Percentiles rank a stretch among this genome's conserved stretches.
Conservation (phyloP, 1,139 yeast species). For the Candida albicans region DNA sequence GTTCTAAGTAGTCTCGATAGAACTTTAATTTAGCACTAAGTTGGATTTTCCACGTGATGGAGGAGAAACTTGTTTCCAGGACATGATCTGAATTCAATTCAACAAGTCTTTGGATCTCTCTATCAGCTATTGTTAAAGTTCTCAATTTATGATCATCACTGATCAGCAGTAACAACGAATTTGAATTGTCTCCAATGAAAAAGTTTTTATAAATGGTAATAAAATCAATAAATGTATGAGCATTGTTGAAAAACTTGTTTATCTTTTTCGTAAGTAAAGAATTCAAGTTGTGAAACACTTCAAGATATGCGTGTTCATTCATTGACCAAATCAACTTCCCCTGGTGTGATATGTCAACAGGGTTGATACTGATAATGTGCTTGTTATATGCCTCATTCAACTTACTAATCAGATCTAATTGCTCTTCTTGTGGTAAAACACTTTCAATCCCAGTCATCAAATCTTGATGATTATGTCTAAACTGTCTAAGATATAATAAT, state of each 20-base stretch:
- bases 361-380: conserved; percentile 26
- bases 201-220: conserved; percentile 27
- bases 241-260: conserved; percentile 27
- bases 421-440: conserved; percentile 20
- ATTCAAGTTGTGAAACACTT: conserved; percentile 24
- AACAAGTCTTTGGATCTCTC: conserved; percentile 26
- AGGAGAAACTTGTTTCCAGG: background rate
- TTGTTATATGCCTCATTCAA: conserved; percentile 35
- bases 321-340: conserved; percentile 35
- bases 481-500: conserved; percentile 41
- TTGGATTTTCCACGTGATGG: conserved; percentile 24
- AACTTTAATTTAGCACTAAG: conserved; percentile 22
- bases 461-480: conserved; percentile 58
- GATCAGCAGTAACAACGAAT: conserved; percentile 25
- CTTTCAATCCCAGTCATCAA: conserved; percentile 42
- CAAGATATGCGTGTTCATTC: conserved; percentile 29
- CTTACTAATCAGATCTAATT: conserved; percentile 19
- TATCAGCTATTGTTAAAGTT: conserved; percentile 31
- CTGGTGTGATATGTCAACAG: conserved; percentile 35
- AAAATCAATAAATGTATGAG: conserved; percentile 32
- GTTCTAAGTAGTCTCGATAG: conserved; percentile 21
- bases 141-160: conserved; percentile 39
- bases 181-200: conserved; percentile 15
- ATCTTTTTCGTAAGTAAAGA: conserved; percentile 23
- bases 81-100: conserved; percentile 4